Conservation (phyloP, 2,329 filamentous ascomycete genomes). For the Fonsecaea pedrosoi region DNA sequence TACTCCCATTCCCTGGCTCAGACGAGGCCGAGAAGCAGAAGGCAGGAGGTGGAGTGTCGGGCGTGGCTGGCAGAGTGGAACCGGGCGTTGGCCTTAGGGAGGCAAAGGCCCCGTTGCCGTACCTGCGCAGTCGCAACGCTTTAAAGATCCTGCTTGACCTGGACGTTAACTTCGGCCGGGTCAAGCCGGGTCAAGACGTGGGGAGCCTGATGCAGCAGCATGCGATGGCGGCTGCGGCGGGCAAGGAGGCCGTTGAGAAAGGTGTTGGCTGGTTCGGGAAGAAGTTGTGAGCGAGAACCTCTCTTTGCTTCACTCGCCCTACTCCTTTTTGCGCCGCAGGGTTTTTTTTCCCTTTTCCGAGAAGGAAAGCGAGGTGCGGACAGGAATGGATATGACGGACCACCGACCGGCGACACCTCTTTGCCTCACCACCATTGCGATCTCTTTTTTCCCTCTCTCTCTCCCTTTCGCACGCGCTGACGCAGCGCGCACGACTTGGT, state of each 20-base stretch:
- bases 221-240: constrained; percentile 3
- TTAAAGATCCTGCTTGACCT: constrained; percentile 95
- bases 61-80: constrained; percentile 67
- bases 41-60: constrained; percentile 32
- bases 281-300: background rate
- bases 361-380: background rate
- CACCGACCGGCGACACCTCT: too few relatives aligned
- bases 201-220: constrained; percentile 6
- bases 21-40: constrained; percentile 59
- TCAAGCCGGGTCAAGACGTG: constrained; percentile 61
- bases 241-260: constrained; percentile 12
- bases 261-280: constrained; percentile 14
- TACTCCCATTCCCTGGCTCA: constrained; percentile 77
- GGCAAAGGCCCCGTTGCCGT: constrained; percentile 68
- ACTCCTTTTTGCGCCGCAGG: background rate
- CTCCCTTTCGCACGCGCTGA: background rate
- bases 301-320: background rate
- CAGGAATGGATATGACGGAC: too few relatives aligned
- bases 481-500: background rate
- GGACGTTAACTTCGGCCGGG: constrained; percentile 87
- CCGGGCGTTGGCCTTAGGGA: constrained; percentile 69
- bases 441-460: too few relatives aligned
- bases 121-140: constrained; percentile 81
- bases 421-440: too few relatives aligned
- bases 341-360: background rate